Conservation (phyloP, 768 basidiomycete genomes). For the Trichaptum fuscoviolaceum region DNA sequence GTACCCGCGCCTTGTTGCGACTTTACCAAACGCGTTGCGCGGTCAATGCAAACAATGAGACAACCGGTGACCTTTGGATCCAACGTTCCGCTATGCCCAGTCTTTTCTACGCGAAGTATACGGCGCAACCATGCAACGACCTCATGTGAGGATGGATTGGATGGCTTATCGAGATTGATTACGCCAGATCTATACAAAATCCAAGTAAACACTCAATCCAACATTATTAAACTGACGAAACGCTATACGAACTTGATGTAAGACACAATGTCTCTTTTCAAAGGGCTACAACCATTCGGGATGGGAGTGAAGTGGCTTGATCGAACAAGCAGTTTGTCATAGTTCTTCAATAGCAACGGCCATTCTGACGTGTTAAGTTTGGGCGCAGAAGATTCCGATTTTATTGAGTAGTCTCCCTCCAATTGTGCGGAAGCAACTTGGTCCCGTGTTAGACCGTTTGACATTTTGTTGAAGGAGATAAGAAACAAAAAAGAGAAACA, state of each 20-base stretch:
- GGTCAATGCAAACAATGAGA: conserved; percentile 97
- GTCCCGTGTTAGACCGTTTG: conserved; percentile 42
- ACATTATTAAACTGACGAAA: neutral
- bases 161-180: conserved; percentile 99
- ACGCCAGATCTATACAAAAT: conserved; percentile 75
- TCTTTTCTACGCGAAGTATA: conserved; percentile 97
- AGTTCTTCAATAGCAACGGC: conserved; percentile 98
- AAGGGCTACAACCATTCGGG: conserved; percentile 85
- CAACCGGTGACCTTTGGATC: conserved; percentile 99
- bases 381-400: conserved; percentile 68
- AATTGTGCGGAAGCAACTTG: conserved; percentile 73
- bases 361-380: conserved; percentile 93
- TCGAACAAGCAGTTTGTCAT: conserved; percentile 92
- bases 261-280: conserved; percentile 87
- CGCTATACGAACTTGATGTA: conserved; percentile 76
- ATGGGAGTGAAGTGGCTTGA: conserved; percentile 98
- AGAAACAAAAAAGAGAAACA: neutral
- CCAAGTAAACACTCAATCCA: conserved; percentile 5
- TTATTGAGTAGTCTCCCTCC: conserved; percentile 73
- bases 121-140: conserved; percentile 98
- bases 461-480: neutral
- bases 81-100: conserved; percentile 96
- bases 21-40: conserved; percentile 95
- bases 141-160: conserved; percentile 98
- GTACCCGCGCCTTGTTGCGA: conserved; percentile 96